A percentile compares a stretch with the other conserved stretches of the same genome.
Evolutionary conservation across 805 yeast genomes (phyloP).

Genomic region (Saccharomycopsis sp.): DNA sequence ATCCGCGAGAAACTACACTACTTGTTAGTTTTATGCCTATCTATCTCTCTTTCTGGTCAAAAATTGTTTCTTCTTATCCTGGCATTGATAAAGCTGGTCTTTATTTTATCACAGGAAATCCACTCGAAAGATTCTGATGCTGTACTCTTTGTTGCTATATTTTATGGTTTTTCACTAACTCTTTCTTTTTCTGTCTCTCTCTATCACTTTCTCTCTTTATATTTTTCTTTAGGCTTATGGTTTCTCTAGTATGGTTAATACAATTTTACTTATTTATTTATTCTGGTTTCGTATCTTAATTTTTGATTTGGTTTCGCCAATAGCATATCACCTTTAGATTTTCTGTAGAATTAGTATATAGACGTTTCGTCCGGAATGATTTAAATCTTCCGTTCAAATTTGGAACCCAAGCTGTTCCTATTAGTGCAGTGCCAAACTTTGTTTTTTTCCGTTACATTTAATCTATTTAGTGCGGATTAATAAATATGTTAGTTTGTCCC

Average conservation of each 20-base stretch:
- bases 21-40: conserved; percentile 12
- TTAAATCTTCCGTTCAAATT: not conserved
- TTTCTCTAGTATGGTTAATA: no score
- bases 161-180: not conserved
- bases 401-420: not conserved
- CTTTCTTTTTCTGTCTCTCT: not conserved
- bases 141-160: no score
- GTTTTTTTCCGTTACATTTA: not conserved
- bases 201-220: not conserved
- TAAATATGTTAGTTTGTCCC: not conserved
- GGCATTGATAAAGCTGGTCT: not conserved
- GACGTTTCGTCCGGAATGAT: not conserved
- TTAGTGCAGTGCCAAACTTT: not conserved
- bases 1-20: conserved; percentile 37
- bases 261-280: no score
- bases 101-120: no score
- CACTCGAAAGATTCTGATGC: not conserved
- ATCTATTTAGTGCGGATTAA: not conserved
- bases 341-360: no score
- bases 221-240: no score
- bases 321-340: not conserved
- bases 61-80: not conserved
- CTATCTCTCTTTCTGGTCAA: not conserved
- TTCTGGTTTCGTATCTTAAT: no score
- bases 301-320: no score